These are phyloP conservation scores for Taphrina populina DNA, from an alignment of 1,139 yeast species.

Conservation along the genomic window DNA sequence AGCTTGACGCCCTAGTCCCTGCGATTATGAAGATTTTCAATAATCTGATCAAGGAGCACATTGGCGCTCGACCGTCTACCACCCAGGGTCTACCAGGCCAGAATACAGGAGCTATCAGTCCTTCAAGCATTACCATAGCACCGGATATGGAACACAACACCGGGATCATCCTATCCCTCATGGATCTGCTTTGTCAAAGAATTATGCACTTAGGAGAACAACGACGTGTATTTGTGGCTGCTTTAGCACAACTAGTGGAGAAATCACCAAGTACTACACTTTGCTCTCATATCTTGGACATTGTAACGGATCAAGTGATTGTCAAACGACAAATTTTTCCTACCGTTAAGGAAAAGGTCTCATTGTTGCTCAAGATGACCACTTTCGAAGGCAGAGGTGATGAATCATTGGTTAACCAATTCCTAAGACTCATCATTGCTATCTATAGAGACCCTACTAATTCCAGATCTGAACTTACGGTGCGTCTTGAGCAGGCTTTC, in stretches of 20 bases:
- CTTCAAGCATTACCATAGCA: constrained; percentile 37
- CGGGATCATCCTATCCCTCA: constrained; percentile 55
- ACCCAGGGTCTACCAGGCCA: too few relatives aligned
- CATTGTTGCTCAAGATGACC: constrained; percentile 89
- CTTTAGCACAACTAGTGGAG: constrained; percentile 86
- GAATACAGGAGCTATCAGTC: constrained; percentile 22
- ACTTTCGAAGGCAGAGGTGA: constrained; percentile 88
- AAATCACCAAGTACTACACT: constrained; percentile 77
- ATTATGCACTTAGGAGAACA: constrained; percentile 88
- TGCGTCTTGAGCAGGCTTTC: constrained; percentile 95
- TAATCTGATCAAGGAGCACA: constrained; percentile 84
- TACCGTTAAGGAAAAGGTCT: constrained; percentile 94
- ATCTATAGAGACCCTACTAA: constrained; percentile 80
- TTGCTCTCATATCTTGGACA: constrained; percentile 69
- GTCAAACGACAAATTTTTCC: constrained; percentile 82
- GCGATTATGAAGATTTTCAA: constrained; percentile 81
- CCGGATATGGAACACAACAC: constrained; percentile 27
- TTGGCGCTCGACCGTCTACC: constrained; percentile 45
- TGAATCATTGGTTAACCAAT: constrained; percentile 71
- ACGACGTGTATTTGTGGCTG: constrained; percentile 78
- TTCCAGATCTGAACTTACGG: constrained; percentile 84
- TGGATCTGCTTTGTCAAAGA: constrained; percentile 75
- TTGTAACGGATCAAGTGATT: constrained; percentile 88
- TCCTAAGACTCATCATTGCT: constrained; percentile 81
- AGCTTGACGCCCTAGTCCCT: constrained; percentile 71